Percentiles rank a stretch among this genome's conserved stretches.
Conservation (phyloP, 2,329 filamentous ascomycete genomes). For the Leptodontidium sp. region DNA sequence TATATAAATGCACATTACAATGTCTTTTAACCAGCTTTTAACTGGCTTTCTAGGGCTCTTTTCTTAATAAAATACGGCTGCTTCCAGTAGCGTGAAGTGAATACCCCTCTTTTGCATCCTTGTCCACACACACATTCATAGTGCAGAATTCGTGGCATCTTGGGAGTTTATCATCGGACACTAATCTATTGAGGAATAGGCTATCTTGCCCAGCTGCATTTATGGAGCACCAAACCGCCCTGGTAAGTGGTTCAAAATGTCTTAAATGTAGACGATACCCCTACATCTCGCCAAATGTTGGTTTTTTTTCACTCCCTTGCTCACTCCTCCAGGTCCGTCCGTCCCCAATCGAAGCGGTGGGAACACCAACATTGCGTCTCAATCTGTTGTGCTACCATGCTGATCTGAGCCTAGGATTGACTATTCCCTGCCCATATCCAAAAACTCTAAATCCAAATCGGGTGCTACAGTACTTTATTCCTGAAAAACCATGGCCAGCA, state of each 20-base stretch:
- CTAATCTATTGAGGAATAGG: background rate
- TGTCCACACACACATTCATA: background rate
- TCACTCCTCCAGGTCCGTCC: background rate
- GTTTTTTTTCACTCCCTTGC: background rate
- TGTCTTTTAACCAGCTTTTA: no score
- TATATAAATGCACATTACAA: no score
- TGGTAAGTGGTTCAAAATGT: background rate
- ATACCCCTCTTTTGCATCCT: constrained; percentile 12
- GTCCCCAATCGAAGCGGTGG: constrained; percentile 4
- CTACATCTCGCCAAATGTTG: background rate
- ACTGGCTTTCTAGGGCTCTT: no score
- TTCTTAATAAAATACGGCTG: no score
- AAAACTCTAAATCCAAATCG: background rate
- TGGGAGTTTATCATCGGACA: background rate
- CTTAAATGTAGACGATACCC: constrained; percentile 3
- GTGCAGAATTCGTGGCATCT: background rate
- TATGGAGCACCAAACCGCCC: no score
- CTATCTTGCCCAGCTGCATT: background rate
- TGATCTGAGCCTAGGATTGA: background rate
- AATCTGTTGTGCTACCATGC: background rate
- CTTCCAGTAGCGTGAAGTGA: background rate
- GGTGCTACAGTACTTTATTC: no score
- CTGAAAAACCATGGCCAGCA: no score
- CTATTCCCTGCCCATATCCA: background rate
- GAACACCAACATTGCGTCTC: background rate